Evolutionary conservation across 495 filamentous ascomycete species (phyloP).

Genomic region (Collariella sp.): DNA sequence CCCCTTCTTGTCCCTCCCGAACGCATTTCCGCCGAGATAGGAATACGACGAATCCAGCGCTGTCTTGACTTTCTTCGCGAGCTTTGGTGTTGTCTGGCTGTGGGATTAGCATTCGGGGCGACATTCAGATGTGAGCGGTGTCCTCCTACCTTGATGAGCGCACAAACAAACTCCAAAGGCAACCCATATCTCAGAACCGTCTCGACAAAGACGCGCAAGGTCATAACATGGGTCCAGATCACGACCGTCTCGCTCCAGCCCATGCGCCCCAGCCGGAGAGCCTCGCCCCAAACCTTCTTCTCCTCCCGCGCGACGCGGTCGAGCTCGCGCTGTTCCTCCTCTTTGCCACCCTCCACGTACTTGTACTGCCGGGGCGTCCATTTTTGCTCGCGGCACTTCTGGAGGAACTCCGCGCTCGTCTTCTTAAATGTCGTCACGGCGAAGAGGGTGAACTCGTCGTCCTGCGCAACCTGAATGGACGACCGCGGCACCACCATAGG

Average conservation of each 20-base stretch:
- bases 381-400: slow-evolving; percentile 80
- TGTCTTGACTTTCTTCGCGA: slow-evolving; percentile 68
- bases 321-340: slow-evolving; percentile 78
- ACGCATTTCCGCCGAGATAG: slow-evolving; percentile 90
- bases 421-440: slow-evolving; percentile 93
- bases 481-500: slow-evolving; percentile 84
- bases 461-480: slow-evolving; percentile 62
- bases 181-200: slow-evolving; percentile 90
- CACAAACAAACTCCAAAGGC: slow-evolving; percentile 79
- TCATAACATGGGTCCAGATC: slow-evolving; percentile 87
- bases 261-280: slow-evolving; percentile 72
- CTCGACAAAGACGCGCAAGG: slow-evolving; percentile 91
- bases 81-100: slow-evolving; percentile 67
- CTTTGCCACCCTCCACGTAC: slow-evolving; percentile 79
- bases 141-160: slow-evolving; percentile 67
- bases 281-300: slow-evolving; percentile 81
- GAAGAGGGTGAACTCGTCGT: slow-evolving; percentile 81
- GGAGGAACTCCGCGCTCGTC: slow-evolving; percentile 70
- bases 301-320: slow-evolving; percentile 71
- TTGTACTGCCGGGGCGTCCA: slow-evolving; percentile 94
- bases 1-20: slow-evolving; percentile 89
- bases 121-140: too few species aligned
- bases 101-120: slow-evolving; percentile 12
- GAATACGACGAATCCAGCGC: slow-evolving; percentile 79
- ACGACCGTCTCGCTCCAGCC: slow-evolving; percentile 92